phyloP scores from a whole-genome alignment of 78 protist species.

The Creolimax fragrantissima region DNA sequence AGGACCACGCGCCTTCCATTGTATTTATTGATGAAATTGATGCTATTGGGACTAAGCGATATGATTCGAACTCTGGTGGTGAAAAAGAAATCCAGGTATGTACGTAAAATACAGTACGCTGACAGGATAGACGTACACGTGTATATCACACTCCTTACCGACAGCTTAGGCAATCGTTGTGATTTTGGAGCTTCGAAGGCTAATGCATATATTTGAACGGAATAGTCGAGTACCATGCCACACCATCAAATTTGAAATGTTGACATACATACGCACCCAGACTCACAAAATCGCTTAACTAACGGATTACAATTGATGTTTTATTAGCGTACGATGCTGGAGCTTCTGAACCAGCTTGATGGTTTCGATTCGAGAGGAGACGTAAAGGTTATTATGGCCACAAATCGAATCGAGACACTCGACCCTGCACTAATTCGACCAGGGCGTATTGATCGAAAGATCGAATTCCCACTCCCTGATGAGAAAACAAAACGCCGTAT shows the following conservation, averaged over 20 bases:
- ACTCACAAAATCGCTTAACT: too few species aligned
- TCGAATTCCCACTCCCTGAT: conserved; percentile 98
- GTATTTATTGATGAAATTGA: conserved; percentile 99
- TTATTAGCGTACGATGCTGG: conserved; percentile 95
- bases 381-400: conserved; percentile 98
- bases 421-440: conserved; percentile 99
- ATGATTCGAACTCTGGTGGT: conserved; percentile 92
- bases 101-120: neutral
- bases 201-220: too few species aligned
- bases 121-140: neutral
- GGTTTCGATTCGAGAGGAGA: conserved; percentile 97
- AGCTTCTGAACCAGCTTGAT: conserved; percentile 97
- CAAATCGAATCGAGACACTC: conserved; percentile 93
- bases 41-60: conserved; percentile 96
- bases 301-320: neutral
- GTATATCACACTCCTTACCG: too few species aligned
- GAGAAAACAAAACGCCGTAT: conserved; percentile 78
- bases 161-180: too few species aligned
- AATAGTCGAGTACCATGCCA: too few species aligned
- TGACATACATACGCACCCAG: too few species aligned
- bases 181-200: too few species aligned
- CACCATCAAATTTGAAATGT: too few species aligned
- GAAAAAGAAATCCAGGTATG: conserved; percentile 92
- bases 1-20: conserved; percentile 95
- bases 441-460: conserved; percentile 99